Evolutionary conservation across 768 basidiomycete species (phyloP).

Genomic region (Rickenella mellea): DNA sequence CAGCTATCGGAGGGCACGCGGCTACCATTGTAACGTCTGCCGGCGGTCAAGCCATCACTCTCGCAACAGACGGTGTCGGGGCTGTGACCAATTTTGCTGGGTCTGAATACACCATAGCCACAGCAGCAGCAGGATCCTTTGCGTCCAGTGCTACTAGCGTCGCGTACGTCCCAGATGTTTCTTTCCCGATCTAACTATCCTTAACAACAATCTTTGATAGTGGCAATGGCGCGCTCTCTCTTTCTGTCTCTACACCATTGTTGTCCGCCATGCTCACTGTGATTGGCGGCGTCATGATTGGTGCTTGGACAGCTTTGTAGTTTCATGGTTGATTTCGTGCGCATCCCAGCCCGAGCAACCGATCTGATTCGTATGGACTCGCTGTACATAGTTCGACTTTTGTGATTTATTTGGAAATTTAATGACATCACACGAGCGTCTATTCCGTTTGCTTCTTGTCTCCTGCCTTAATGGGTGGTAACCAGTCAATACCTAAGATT

Average conservation of each 20-base stretch:
- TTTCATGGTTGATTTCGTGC: too few relatives aligned
- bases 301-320: too few relatives aligned
- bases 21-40: constrained; percentile 47
- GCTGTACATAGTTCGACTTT: too few relatives aligned
- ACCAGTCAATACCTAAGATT: constrained; percentile 76
- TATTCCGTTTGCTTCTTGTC: not conserved
- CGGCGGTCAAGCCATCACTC: constrained; percentile 51
- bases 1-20: constrained; percentile 45
- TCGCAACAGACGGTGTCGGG: constrained; percentile 33
- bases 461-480: constrained; percentile 45
- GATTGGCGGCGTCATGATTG: not conserved
- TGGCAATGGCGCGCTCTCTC: too few relatives aligned
- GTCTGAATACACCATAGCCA: constrained; percentile 40
- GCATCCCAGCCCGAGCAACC: too few relatives aligned
- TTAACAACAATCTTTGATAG: not conserved
- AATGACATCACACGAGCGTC: too few relatives aligned
- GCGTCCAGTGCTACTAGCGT: constrained; percentile 4
- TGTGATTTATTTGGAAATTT: too few relatives aligned
- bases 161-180: not conserved
- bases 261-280: not conserved
- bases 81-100: constrained; percentile 44
- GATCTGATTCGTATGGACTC: too few relatives aligned
- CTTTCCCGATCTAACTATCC: not conserved
- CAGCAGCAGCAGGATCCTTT: constrained; percentile 1
- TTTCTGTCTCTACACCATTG: not conserved